Evolutionary conservation across 164 flowering plant genomes (phyloP).

Genomic region (Pachysandra terminalis): DNA sequence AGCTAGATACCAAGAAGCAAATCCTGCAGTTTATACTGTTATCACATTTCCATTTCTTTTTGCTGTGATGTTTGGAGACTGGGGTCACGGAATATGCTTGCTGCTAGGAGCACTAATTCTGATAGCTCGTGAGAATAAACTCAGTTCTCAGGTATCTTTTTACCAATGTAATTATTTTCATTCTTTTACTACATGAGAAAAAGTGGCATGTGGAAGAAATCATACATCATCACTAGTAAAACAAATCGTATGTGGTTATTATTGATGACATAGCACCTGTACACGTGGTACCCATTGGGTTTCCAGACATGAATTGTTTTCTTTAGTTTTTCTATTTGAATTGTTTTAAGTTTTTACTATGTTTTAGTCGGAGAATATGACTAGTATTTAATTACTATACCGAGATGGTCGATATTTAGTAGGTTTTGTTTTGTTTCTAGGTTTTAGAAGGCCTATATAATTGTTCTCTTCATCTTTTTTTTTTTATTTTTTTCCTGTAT

Average conservation of each 20-base stretch:
- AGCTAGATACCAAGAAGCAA: constrained; percentile 95
- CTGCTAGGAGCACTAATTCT: constrained; percentile 76
- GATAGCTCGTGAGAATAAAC: constrained; percentile 70
- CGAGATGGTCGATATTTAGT: too few relatives aligned
- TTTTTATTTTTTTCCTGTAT: too few relatives aligned
- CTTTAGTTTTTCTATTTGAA: too few relatives aligned
- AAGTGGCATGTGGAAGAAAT: background rate
- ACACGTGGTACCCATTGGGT: too few relatives aligned
- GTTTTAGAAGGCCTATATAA: too few relatives aligned
- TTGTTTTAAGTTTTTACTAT: too few relatives aligned
- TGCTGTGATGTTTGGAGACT: constrained; percentile 99
- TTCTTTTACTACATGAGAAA: background rate
- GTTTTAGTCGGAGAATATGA: too few relatives aligned
- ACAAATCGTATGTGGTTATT: background rate
- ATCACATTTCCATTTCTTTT: constrained; percentile 98
- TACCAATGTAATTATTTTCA: background rate
- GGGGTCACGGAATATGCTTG: constrained; percentile 99
- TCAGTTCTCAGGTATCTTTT: constrained; percentile 59
- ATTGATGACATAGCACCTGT: too few relatives aligned
- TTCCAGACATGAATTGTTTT: too few relatives aligned
- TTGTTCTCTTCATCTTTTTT: too few relatives aligned
- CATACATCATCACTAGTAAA: background rate
- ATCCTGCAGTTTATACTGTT: constrained; percentile 89
- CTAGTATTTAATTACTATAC: too few relatives aligned
- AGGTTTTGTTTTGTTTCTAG: too few relatives aligned